Evolutionary conservation across 2,329 filamentous ascomycete species (phyloP), one percentile per base, ranked within the genome.

Genomic region (Taxawa tesnikishii): DNA sequence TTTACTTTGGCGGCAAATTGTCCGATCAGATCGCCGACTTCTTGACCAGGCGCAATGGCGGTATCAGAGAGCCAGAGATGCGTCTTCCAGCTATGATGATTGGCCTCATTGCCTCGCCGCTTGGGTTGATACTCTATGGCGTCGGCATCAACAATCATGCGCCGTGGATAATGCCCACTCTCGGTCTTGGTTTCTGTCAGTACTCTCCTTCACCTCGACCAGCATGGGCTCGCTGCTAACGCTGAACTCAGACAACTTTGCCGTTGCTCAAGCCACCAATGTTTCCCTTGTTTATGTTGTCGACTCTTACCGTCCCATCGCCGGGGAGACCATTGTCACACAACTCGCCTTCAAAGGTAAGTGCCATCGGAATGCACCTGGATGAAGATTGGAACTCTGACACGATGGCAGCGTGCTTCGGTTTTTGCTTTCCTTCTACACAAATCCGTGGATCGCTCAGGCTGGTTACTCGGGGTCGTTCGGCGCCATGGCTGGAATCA

Each of bases 351-450:
- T 38, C 27, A 33, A 38, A 15, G 25, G 32, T 37, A 26, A 33
- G 33, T 30, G 11, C 8, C 8, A 11, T 11, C 9, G 10, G 16
- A 17, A 3, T 26, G 6, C 11, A n/a, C 12, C 3, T 7, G 6
- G 15, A n/a, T 26, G 25, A n/a, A 26, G 7, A 9, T 31, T 17
- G 14, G n/a, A n/a, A n/a, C n/a, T n/a, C 33, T 33, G 28, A 31
- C 13, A 15, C 14, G 9, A 18, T 10, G 10, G 4, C 13, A 62
- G 66, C 10, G 46, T 63, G 5, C 72, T 75, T 43, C 69, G 68
- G 4, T 74, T 75, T 45, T 51, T 73, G 1, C 54, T 74, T 2
- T 68, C 64, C 0, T 74, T 74, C 43, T 73, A 74, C 45, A 73
- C 67, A 1, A 74, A 74, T 42, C 61, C 67, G 0, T 74, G 70